Conservation (phyloP, 768 basidiomycete genomes). For the Strobilomyces dryophilus region DNA sequence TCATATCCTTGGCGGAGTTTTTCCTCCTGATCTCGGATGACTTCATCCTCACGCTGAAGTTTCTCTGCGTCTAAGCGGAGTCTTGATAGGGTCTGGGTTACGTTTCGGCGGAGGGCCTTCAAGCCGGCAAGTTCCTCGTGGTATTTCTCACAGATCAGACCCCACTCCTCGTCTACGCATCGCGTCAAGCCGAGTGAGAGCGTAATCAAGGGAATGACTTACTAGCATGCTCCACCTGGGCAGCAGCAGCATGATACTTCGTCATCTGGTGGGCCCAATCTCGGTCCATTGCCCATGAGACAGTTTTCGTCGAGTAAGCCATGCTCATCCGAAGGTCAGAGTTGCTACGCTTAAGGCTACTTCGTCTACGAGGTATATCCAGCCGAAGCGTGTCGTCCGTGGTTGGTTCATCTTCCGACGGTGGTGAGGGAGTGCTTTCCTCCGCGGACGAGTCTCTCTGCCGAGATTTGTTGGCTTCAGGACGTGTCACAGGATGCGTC, state of each 20-base stretch:
- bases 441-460: conserved; percentile 12
- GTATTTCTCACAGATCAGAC: conserved; percentile 51
- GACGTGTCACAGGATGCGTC: conserved; percentile 1
- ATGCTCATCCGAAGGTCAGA: conserved; percentile 42
- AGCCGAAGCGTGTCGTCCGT: conserved; percentile 28
- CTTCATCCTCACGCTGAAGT: conserved; percentile 38
- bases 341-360: conserved; percentile 59
- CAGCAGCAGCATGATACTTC: conserved; percentile 40
- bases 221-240: conserved; percentile 40
- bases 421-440: conserved; percentile 25
- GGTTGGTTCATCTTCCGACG: conserved; percentile 32
- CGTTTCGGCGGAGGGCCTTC: conserved; percentile 51
- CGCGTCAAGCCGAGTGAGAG: background rate
- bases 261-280: conserved; percentile 56
- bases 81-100: conserved; percentile 38
- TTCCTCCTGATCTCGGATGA: conserved; percentile 39
- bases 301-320: conserved; percentile 55
- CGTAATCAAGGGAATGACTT: conserved; percentile 7
- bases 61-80: conserved; percentile 38
- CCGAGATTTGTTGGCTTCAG: conserved; percentile 14
- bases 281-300: conserved; percentile 72
- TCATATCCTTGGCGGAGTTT: conserved; percentile 37
- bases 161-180: conserved; percentile 54
- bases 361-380: conserved; percentile 46
- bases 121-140: conserved; percentile 60